Conservation (phyloP, 768 basidiomycete species). For the Suillus decipiens region DNA sequence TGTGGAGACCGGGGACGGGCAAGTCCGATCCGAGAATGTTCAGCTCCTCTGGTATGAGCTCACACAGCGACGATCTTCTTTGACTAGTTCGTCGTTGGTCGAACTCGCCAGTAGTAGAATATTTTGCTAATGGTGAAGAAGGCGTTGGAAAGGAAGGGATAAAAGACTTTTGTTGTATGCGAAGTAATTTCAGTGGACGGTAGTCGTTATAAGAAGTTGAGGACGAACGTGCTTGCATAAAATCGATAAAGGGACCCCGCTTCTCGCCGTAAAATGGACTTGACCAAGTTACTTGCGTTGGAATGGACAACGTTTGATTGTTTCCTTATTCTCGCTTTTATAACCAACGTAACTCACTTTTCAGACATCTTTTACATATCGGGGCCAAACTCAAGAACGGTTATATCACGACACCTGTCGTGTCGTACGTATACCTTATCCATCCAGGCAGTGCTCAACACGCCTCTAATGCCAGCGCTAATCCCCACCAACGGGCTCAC, state of each 20-base stretch:
- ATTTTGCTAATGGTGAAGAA: constrained; percentile 27
- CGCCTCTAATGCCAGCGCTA: constrained; percentile 1
- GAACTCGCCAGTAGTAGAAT: constrained; percentile 11
- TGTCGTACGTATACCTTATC: constrained; percentile 2
- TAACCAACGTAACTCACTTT: constrained; percentile 28
- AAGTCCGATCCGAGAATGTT: constrained; percentile 32
- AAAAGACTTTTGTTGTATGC: constrained; percentile 9
- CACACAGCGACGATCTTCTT: constrained; percentile 27
- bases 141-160: constrained; percentile 14
- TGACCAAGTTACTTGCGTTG: not conserved
- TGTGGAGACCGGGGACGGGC: constrained; percentile 31
- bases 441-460: constrained; percentile 1
- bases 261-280: constrained; percentile 11
- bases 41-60: constrained; percentile 34
- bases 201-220: constrained; percentile 20
- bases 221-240: constrained; percentile 40
- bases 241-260: constrained; percentile 16
- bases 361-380: constrained; percentile 29
- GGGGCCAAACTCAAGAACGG: constrained; percentile 22
- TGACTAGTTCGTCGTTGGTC: constrained; percentile 15
- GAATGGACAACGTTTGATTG: constrained; percentile 16
- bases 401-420: constrained; percentile 12
- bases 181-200: constrained; percentile 16
- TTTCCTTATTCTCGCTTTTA: constrained; percentile 28
- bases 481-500: not conserved